Conservation (phyloP, 2,329 filamentous ascomycete genomes). For the Coniochaeta ligniaria region DNA sequence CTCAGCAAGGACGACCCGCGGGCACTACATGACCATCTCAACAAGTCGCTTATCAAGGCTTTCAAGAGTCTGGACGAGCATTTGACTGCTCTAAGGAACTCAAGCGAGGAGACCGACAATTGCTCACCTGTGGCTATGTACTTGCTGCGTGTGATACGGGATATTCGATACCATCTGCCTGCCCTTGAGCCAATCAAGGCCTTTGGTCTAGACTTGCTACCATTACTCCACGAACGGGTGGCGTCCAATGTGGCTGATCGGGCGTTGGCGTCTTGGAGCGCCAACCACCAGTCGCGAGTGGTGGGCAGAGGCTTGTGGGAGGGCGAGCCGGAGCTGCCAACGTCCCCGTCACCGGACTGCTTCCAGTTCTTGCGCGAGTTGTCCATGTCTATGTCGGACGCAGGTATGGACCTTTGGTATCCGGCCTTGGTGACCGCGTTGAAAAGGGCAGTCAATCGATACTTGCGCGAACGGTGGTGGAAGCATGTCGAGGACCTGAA, state of each 20-base stretch:
- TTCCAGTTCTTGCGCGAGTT: slow-evolving; percentile 67
- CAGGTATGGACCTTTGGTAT: slow-evolving; percentile 78
- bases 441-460: slow-evolving; percentile 48
- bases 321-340: slow-evolving; percentile 64
- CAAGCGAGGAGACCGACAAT: slow-evolving; percentile 35
- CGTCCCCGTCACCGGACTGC: slow-evolving; percentile 67
- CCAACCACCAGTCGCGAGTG: slow-evolving; percentile 25
- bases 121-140: slow-evolving; percentile 54
- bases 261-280: slow-evolving; percentile 28
- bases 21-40: slow-evolving; percentile 24
- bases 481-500: slow-evolving; percentile 27
- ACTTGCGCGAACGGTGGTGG: slow-evolving; percentile 43
- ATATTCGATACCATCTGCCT: slow-evolving; percentile 63
- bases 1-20: slow-evolving; percentile 57
- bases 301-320: slow-evolving; percentile 72
- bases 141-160: slow-evolving; percentile 65
- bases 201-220: slow-evolving; percentile 56
- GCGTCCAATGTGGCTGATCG: slow-evolving; percentile 46
- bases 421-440: slow-evolving; percentile 54
- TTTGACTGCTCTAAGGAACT: slow-evolving; percentile 41
- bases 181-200: slow-evolving; percentile 36
- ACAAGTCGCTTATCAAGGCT: slow-evolving; percentile 22
- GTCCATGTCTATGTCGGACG: slow-evolving; percentile 57
- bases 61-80: slow-evolving; percentile 45
- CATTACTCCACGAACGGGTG: slow-evolving; percentile 56